phyloP scores from a whole-genome alignment of 2,329 filamentous ascomycete genomes.

The Pseudogymnoascus sp. region DNA sequence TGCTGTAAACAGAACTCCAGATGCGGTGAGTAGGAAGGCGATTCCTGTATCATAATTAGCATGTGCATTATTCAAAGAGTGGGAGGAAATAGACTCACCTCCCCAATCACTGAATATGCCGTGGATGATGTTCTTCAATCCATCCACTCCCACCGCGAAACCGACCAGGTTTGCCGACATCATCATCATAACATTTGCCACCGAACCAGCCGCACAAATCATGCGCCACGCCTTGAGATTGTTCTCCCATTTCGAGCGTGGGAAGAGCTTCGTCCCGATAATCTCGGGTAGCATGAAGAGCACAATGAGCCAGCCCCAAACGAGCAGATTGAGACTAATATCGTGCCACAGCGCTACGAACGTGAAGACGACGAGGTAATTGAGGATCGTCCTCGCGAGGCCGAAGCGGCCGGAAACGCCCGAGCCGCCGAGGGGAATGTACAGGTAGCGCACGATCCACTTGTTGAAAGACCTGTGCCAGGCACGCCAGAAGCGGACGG shows the following conservation, averaged over 20 bases:
- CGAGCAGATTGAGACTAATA: slow-evolving; percentile 78
- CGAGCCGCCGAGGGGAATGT: slow-evolving; percentile 77
- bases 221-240: slow-evolving; percentile 67
- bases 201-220: slow-evolving; percentile 70
- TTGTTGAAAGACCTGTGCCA: slow-evolving; percentile 96
- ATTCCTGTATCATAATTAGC: slow-evolving; percentile 33
- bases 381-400: slow-evolving; percentile 54
- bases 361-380: slow-evolving; percentile 81
- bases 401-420: slow-evolving; percentile 39
- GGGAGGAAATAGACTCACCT: slow-evolving; percentile 37
- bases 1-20: slow-evolving; percentile 69
- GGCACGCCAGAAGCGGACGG: slow-evolving; percentile 84
- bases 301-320: slow-evolving; percentile 96
- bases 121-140: slow-evolving; percentile 64
- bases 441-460: slow-evolving; percentile 90
- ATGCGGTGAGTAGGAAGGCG: slow-evolving; percentile 64
- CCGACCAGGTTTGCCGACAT: slow-evolving; percentile 92
- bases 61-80: not conserved
- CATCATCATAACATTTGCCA: slow-evolving; percentile 87
- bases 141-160: slow-evolving; percentile 87
- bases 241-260: slow-evolving; percentile 56
- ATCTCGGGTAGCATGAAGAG: slow-evolving; percentile 90
- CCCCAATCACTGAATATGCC: slow-evolving; percentile 70
- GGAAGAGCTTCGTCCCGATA: slow-evolving; percentile 63
- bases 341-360: slow-evolving; percentile 99